Conservation (phyloP, 495 filamentous ascomycete species). For the Ramalina intermedia region DNA sequence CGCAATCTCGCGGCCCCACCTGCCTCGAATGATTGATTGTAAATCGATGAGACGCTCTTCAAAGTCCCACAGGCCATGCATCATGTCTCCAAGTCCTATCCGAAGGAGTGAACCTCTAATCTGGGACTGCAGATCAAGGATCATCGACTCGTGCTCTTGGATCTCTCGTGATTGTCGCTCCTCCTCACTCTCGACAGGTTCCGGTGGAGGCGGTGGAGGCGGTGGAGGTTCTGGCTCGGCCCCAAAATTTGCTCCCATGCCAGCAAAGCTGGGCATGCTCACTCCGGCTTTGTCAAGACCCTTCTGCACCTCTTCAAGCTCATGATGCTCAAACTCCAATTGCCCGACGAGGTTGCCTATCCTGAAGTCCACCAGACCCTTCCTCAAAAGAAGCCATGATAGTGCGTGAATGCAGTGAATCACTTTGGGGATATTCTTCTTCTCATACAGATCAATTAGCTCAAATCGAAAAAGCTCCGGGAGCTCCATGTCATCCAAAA, state of each 20-base stretch:
- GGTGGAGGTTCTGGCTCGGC: constrained; percentile 53
- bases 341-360: constrained; percentile 98
- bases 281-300: constrained; percentile 88
- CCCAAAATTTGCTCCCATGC: constrained; percentile 90
- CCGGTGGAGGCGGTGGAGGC: constrained; percentile 42
- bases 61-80: constrained; percentile 83
- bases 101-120: constrained; percentile 69
- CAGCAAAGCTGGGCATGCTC: constrained; percentile 93
- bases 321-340: constrained; percentile 92
- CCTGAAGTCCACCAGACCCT: constrained; percentile 84
- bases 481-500: constrained; percentile 81
- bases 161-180: constrained; percentile 78
- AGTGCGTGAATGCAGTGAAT: constrained; percentile 97
- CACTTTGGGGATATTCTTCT: constrained; percentile 98
- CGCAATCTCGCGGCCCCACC: constrained; percentile 61
- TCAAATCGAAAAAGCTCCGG: constrained; percentile 98
- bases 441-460: constrained; percentile 95
- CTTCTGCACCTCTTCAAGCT: constrained; percentile 91
- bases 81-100: constrained; percentile 61
- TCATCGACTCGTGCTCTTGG: constrained; percentile 51
- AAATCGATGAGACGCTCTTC: constrained; percentile 67
- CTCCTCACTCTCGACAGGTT: constrained; percentile 76
- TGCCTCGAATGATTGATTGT: constrained; percentile 71
- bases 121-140: constrained; percentile 75
- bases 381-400: constrained; percentile 88